A percentile compares a stretch with the other conserved stretches of the same genome.
Conservation (phyloP, 805 yeast genomes). For the Naumovozyma castellii region DNA sequence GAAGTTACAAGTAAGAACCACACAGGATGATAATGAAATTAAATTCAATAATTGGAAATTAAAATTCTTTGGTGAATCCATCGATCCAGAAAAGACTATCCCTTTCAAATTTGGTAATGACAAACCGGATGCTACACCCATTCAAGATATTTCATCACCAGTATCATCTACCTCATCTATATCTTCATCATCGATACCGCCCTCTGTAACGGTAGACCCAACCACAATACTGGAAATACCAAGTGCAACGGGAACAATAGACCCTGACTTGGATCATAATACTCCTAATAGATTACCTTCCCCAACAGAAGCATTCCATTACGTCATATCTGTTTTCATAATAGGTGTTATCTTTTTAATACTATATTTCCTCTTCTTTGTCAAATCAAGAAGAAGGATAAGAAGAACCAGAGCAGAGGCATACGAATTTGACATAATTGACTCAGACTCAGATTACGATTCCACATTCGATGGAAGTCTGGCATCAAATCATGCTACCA, state of each 20-base stretch:
- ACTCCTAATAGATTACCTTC: conserved; percentile 30
- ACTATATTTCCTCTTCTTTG: conserved; percentile 38
- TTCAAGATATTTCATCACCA: background rate
- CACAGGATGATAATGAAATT: conserved; percentile 31
- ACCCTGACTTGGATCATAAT: conserved; percentile 13
- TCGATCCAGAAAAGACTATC: conserved; percentile 53
- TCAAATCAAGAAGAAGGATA: conserved; percentile 34
- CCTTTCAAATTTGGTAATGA: conserved; percentile 39
- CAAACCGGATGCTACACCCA: conserved; percentile 20
- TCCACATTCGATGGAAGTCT: conserved; percentile 20
- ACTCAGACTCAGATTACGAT: conserved; percentile 43
- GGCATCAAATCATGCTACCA: conserved; percentile 6
- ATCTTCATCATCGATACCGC: conserved; percentile 2
- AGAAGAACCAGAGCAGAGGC: conserved; percentile 58
- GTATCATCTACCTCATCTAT: background rate
- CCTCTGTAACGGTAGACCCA: conserved; percentile 4
- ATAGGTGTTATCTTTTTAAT: conserved; percentile 45
- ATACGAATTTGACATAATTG: conserved; percentile 69
- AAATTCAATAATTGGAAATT: conserved; percentile 63
- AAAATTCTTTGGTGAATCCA: conserved; percentile 71
- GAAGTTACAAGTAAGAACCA: conserved; percentile 56
- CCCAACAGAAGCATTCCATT: conserved; percentile 45
- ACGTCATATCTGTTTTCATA: conserved; percentile 49
- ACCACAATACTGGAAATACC: background rate
- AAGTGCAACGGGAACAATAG: conserved; percentile 7